phyloP scores from a whole-genome alignment of 2,329 filamentous ascomycete species.

The Zalaria obscura region DNA sequence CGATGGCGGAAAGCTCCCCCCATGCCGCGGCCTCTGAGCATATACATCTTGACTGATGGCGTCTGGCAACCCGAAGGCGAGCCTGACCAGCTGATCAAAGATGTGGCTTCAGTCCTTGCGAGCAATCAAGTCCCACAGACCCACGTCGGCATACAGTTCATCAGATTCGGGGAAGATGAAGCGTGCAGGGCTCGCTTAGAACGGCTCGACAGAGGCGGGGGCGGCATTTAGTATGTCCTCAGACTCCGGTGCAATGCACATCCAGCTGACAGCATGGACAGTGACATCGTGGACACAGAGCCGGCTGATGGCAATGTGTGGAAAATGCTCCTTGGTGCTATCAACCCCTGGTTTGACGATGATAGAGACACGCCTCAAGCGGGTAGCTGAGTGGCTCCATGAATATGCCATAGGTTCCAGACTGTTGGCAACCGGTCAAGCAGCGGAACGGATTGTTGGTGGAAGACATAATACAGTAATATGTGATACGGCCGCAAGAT shows the following conservation, averaged over 20 bases:
- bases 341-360: not conserved
- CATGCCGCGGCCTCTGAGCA: not conserved
- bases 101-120: not conserved
- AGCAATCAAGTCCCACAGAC: not conserved
- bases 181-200: not conserved
- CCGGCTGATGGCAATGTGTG: not conserved
- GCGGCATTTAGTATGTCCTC: not conserved
- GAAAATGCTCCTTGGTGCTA: not conserved
- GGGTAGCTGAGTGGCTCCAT: too few species aligned
- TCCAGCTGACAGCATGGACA: not conserved
- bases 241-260: not conserved
- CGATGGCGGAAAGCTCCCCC: not conserved
- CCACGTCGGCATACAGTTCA: not conserved
- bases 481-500: too few species aligned
- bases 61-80: not conserved
- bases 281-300: not conserved
- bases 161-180: not conserved
- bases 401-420: too few species aligned
- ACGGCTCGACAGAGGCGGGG: not conserved
- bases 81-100: not conserved
- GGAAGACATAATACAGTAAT: too few species aligned
- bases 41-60: not conserved
- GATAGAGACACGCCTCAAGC: not conserved
- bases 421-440: too few species aligned
- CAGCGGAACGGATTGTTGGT: too few species aligned